These are phyloP conservation scores for Penicilliopsis zonata DNA, from an alignment of 495 filamentous ascomycete species.

Conservation along the genomic window DNA sequence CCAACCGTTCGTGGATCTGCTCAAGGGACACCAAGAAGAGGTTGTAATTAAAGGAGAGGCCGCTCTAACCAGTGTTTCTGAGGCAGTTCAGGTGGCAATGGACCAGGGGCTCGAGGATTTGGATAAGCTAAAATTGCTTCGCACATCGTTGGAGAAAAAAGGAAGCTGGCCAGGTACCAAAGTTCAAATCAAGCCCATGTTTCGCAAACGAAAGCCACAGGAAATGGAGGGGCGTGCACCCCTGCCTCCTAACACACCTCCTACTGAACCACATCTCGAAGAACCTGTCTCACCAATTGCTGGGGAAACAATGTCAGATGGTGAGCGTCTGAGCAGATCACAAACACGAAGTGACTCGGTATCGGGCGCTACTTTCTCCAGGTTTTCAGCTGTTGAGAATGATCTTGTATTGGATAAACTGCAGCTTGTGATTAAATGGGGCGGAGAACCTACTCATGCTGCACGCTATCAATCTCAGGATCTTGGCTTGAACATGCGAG, in stretches of 20 bases:
- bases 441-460: constrained; percentile 94
- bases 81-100: constrained; percentile 71
- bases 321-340: constrained; percentile 18
- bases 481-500: constrained; percentile 86
- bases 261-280: constrained; percentile 7
- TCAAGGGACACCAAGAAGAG: constrained; percentile 92
- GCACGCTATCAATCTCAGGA: constrained; percentile 94
- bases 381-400: constrained; percentile 80
- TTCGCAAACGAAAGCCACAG: constrained; percentile 64
- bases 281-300: constrained; percentile 13
- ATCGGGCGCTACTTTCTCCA: constrained; percentile 74
- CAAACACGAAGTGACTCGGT: constrained; percentile 67
- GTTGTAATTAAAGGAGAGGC: constrained; percentile 87
- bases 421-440: constrained; percentile 98
- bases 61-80: constrained; percentile 76
- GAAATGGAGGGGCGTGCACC: constrained; percentile 25
- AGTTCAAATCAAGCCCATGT: constrained; percentile 98
- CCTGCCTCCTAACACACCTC: background rate
- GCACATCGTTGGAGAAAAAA: constrained; percentile 81
- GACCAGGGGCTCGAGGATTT: constrained; percentile 69
- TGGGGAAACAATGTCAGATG: constrained; percentile 9
- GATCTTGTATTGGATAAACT: constrained; percentile 87
- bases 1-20: constrained; percentile 84
- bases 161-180: constrained; percentile 91
- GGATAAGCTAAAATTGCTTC: constrained; percentile 71